Evolutionary conservation across 768 basidiomycete species (phyloP).

Genomic region (Pulveroboletus sp.): DNA sequence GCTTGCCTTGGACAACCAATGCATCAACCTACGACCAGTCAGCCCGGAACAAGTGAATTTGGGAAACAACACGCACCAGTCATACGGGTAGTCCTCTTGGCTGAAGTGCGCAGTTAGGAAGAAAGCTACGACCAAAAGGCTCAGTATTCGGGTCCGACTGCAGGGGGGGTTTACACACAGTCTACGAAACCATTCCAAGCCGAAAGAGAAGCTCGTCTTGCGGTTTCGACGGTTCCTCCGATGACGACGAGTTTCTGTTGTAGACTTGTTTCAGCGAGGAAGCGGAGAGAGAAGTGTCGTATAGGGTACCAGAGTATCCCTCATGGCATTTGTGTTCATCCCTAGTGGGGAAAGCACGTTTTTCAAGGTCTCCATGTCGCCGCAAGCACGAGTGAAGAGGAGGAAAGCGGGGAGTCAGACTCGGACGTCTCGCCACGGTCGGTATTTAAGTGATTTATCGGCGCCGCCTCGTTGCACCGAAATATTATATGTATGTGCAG

Average conservation of each 20-base stretch:
- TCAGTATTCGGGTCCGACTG: slow-evolving; percentile 5
- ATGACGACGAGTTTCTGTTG: slow-evolving; percentile 83
- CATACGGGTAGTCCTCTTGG: slow-evolving; percentile 84
- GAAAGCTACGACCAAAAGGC: slow-evolving; percentile 51
- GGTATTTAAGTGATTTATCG: slow-evolving; percentile 36
- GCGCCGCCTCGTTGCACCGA: slow-evolving; percentile 35
- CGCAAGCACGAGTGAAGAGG: slow-evolving; percentile 32
- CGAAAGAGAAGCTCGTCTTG: slow-evolving; percentile 72
- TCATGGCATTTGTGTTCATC: slow-evolving; percentile 63
- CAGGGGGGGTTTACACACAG: slow-evolving; percentile 40
- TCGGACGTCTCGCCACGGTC: slow-evolving; percentile 27
- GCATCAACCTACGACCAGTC: slow-evolving; percentile 62
- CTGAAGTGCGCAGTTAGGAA: slow-evolving; percentile 88
- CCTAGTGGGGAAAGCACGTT: slow-evolving; percentile 67
- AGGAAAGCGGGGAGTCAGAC: slow-evolving; percentile 29
- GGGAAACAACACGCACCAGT: slow-evolving; percentile 50
- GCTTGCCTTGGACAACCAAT: slow-evolving; percentile 78
- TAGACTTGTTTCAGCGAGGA: not conserved
- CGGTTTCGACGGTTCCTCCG: slow-evolving; percentile 85
- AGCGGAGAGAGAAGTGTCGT: not conserved
- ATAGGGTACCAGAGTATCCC: slow-evolving; percentile 68
- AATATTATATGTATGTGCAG: slow-evolving; percentile 25
- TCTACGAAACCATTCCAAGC: slow-evolving; percentile 91
- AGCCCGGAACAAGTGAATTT: not conserved
- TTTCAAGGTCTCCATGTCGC: slow-evolving; percentile 65